Percentiles rank a stretch among this genome's conserved stretches.
Conservation (phyloP, 495 filamentous ascomycete species). For the Neurospora sp. region DNA sequence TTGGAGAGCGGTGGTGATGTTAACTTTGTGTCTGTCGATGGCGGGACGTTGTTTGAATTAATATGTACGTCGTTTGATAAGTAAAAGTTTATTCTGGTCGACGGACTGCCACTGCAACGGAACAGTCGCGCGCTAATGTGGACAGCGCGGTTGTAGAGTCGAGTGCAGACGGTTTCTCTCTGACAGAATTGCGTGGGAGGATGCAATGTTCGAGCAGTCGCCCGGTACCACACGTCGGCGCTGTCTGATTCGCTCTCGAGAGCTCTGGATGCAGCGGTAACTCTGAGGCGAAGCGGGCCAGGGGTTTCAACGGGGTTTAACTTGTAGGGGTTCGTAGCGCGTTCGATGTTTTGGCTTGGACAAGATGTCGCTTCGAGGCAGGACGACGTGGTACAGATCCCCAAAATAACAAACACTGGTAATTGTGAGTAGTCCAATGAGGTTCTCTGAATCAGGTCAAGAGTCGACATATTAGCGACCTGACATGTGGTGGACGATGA, state of each 20-base stretch:
- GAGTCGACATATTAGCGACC: neutral
- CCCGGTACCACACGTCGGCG: slow-evolving; percentile 21
- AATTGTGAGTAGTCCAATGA: neutral
- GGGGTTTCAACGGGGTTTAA: neutral
- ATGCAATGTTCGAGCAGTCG: slow-evolving; percentile 25
- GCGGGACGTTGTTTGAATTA: neutral
- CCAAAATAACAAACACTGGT: neutral
- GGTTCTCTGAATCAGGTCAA: neutral
- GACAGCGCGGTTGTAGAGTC: slow-evolving; percentile 2
- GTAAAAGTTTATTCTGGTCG: neutral
- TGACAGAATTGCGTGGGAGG: neutral
- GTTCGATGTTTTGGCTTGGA: slow-evolving; percentile 1
- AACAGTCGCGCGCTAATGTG: neutral
- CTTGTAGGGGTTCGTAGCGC: neutral
- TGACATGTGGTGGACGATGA: neutral
- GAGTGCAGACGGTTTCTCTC: neutral
- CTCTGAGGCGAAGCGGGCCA: slow-evolving; percentile 19
- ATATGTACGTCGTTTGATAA: neutral
- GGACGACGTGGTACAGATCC: neutral
- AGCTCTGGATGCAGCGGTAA: slow-evolving; percentile 24
- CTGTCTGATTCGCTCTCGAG: slow-evolving; percentile 22
- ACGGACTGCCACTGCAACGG: neutral
- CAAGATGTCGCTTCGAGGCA: slow-evolving; percentile 7
- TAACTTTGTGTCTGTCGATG: neutral
- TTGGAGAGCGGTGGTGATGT: neutral